These are phyloP conservation scores for Insectozyma bohioensis DNA, from an alignment of 1,139 yeast genomes.

Conservation along the genomic window DNA sequence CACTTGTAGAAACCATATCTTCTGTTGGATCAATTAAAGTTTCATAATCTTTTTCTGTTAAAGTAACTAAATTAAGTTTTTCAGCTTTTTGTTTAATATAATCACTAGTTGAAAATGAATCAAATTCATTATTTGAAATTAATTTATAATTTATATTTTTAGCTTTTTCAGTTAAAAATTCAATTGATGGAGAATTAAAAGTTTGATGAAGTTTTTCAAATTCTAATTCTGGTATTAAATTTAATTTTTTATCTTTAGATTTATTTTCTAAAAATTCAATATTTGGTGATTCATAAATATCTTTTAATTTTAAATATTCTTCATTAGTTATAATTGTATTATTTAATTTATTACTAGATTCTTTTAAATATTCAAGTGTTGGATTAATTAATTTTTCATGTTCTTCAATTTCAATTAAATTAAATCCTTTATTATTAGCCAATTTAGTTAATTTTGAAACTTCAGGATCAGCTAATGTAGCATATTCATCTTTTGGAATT, in stretches of 20 bases:
- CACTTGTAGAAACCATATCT: conserved; percentile 16
- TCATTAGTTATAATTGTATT: conserved; percentile 16
- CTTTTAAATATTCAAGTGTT: conserved; percentile 20
- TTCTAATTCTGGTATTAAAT: conserved; percentile 5
- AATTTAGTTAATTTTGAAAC: conserved; percentile 16
- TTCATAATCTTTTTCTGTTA: conserved; percentile 26
- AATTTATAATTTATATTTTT: conserved; percentile 13
- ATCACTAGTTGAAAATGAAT: conserved; percentile 25
- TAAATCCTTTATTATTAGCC: conserved; percentile 16
- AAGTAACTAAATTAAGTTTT: conserved; percentile 12
- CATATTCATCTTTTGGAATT: conserved; percentile 25
- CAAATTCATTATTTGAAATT: conserved; percentile 15
- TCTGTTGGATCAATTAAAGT: conserved; percentile 25
- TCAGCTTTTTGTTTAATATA: conserved; percentile 20
- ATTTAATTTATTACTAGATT: conserved; percentile 10
- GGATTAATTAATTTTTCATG: conserved; percentile 22
- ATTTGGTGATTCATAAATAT: conserved; percentile 17
- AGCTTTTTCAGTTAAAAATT: conserved; percentile 18
- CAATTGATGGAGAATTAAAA: conserved; percentile 21
- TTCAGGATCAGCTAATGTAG: conserved; percentile 24
- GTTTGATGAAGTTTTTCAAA: conserved; percentile 4
- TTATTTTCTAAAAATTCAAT: conserved; percentile 21
- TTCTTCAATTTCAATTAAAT: conserved; percentile 17
- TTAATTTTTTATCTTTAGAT: conserved; percentile 13
- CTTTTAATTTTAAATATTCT: conserved; percentile 19